Conservation (phyloP, 495 filamentous ascomycete genomes). For the Xylaria telfairii region DNA sequence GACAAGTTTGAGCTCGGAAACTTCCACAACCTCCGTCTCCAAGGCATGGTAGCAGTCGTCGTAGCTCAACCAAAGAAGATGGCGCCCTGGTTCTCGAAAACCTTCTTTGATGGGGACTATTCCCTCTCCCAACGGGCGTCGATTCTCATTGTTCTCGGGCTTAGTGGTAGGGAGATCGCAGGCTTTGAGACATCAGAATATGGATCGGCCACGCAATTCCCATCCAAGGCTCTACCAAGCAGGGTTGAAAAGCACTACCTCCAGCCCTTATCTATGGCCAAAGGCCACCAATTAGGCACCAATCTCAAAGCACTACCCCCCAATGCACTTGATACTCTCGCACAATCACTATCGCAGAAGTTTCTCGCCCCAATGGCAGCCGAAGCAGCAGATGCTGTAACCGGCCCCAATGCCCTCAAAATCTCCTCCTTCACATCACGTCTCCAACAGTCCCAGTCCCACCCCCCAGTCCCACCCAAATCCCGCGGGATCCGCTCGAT, state of each 20-base stretch:
- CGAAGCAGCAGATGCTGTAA: constrained; percentile 68
- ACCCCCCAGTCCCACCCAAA: constrained; percentile 26
- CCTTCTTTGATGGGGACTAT: constrained; percentile 91
- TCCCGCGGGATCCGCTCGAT: constrained; percentile 65
- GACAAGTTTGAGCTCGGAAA: constrained; percentile 78
- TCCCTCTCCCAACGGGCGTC: constrained; percentile 82
- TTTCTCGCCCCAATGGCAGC: constrained; percentile 84
- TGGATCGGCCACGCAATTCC: constrained; percentile 59
- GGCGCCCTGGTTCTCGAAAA: constrained; percentile 81
- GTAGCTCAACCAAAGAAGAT: constrained; percentile 77
- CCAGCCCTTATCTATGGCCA: constrained; percentile 24
- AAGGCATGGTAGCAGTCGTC: constrained; percentile 84
- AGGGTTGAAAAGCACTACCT: constrained; percentile 59
- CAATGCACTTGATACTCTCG: constrained; percentile 67
- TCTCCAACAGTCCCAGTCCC: constrained; percentile 36
- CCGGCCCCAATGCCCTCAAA: constrained; percentile 84
- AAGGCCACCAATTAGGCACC: constrained; percentile 29
- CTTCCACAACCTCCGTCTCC: constrained; percentile 77
- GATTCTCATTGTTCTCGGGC: constrained; percentile 79
- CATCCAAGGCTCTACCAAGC: constrained; percentile 73
- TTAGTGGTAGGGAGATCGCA: constrained; percentile 86
- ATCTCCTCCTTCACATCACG: constrained; percentile 59
- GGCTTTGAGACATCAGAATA: constrained; percentile 73
- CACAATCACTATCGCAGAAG: constrained; percentile 64
- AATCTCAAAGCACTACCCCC: constrained; percentile 54